Evolutionary conservation across 192 early-diverging fungal species (phyloP).

Genomic region (Piromyces finnis): DNA sequence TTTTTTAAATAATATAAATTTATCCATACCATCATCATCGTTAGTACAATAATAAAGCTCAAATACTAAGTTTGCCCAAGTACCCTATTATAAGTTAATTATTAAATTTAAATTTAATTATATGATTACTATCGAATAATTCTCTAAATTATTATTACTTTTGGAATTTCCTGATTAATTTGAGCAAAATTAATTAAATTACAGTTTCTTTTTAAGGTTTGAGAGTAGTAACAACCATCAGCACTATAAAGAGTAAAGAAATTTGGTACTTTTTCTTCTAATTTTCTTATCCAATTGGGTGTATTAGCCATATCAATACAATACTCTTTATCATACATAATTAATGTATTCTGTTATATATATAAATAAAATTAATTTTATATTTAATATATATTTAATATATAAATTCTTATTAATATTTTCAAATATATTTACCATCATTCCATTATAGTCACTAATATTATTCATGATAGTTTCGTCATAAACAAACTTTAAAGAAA

Average conservation of each 20-base stretch:
- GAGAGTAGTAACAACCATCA: not conserved
- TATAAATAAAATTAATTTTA: too few species aligned
- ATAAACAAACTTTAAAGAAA: not conserved
- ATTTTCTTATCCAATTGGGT: not conserved
- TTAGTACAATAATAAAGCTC: not conserved
- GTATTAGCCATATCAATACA: not conserved
- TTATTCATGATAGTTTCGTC: not conserved
- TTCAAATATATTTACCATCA: not conserved
- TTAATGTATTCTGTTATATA: not conserved
- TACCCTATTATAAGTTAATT: not conserved
- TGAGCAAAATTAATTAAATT: not conserved
- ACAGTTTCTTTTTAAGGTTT: not conserved
- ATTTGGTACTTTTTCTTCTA: not conserved
- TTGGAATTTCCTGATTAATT: not conserved
- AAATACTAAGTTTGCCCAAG: not conserved
- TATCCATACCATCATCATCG: not conserved
- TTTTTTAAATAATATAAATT: too few species aligned
- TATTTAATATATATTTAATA: too few species aligned
- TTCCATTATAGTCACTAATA: not conserved
- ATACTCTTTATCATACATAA: not conserved
- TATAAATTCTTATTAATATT: too few species aligned
- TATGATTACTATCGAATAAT: too few species aligned
- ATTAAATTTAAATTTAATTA: too few species aligned
- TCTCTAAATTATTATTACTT: too few species aligned
- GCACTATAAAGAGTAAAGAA: not conserved